These are phyloP conservation scores for Kodamaea sp. DNA, from an alignment of 1,139 yeast genomes.

Conservation along the genomic window DNA sequence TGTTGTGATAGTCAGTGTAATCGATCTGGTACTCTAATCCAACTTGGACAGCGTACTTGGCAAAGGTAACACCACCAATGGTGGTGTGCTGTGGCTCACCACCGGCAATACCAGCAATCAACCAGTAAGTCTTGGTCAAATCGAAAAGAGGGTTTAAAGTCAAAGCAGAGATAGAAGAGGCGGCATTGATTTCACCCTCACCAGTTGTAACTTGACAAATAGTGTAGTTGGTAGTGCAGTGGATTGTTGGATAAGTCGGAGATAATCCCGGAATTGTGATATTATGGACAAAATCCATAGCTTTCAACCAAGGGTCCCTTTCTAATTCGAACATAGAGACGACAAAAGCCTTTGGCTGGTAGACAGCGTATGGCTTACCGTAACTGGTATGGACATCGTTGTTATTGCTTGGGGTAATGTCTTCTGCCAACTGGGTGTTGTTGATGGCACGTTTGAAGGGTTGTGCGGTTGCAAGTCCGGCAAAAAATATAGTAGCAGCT, in stretches of 20 bases:
- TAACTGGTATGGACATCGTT: slow-evolving; percentile 26
- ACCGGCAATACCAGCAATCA: slow-evolving; percentile 70
- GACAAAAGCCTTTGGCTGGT: slow-evolving; percentile 56
- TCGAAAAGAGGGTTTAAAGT: slow-evolving; percentile 57
- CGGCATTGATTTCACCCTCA: slow-evolving; percentile 72
- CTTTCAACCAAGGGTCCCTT: slow-evolving; percentile 54
- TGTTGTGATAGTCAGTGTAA: slow-evolving; percentile 45
- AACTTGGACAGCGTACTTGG: slow-evolving; percentile 64
- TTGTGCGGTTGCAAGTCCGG: slow-evolving; percentile 18
- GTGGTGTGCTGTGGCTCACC: slow-evolving; percentile 53
- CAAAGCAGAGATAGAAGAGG: slow-evolving; percentile 57
- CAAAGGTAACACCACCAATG: slow-evolving; percentile 59
- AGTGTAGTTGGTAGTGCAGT: slow-evolving; percentile 54
- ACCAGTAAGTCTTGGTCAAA: slow-evolving; percentile 58
- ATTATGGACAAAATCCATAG: slow-evolving; percentile 42
- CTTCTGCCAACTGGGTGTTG: slow-evolving; percentile 17
- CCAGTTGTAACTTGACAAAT: slow-evolving; percentile 67
- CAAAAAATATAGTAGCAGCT: slow-evolving; percentile 12
- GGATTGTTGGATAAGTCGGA: slow-evolving; percentile 58
- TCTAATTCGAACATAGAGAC: slow-evolving; percentile 60
- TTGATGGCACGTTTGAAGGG: slow-evolving; percentile 25
- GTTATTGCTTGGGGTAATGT: slow-evolving; percentile 14
- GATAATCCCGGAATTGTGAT: slow-evolving; percentile 61
- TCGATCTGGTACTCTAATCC: slow-evolving; percentile 60
- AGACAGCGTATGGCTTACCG: slow-evolving; percentile 39